Evolutionary conservation across 192 early-diverging fungal species (phyloP), one percentile per base, ranked within the genome.

Genomic region (Endogone sp.): DNA sequence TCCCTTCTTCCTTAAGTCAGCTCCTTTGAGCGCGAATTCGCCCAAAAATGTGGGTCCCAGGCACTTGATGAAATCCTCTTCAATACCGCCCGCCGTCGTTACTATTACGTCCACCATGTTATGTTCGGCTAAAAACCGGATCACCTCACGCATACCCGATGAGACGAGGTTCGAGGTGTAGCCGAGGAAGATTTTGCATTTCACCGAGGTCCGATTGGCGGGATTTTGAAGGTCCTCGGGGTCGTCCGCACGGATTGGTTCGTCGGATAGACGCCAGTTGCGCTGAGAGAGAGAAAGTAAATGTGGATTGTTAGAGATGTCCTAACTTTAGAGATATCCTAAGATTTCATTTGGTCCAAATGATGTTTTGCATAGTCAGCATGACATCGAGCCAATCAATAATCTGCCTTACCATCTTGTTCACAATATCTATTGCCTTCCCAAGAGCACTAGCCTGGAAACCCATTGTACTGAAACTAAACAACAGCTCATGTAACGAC

Each of bases 11-110:
- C 97, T 88, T 68, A 99, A 78, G 16, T 88, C 86, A 4, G 82
- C 79, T 2, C 97, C 97, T 20, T 89, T 72, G 28, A 96, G 75
- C 2, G 68, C 24, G 71, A 98, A 99, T 20, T 84, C 79, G 21
- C 94, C 95, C 44, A 98, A 56, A 71, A 93, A 95, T 0, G 97
- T 99, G 0, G 86, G 84, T 4, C 84, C 95, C 28, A 99, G 77
- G 72, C 95, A 98, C 75, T 98, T 99, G 79, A 99, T 99, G 73
- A 99, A 91, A 76, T 99, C 97, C 71, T 99, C 97, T 67, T 99
- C 97, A 44, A 99, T 75, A 29, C 97, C 97, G 63, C 97, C 97
- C 16, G 95, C 97, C 10, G 94, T 91, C 4, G 97, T 84, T 2
- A 98, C 97, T 54, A 99, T 63, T 30, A 91, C 91, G 75, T 95